phyloP scores from a whole-genome alignment of 257 asterid species.

The Primulina huaijiensis region DNA sequence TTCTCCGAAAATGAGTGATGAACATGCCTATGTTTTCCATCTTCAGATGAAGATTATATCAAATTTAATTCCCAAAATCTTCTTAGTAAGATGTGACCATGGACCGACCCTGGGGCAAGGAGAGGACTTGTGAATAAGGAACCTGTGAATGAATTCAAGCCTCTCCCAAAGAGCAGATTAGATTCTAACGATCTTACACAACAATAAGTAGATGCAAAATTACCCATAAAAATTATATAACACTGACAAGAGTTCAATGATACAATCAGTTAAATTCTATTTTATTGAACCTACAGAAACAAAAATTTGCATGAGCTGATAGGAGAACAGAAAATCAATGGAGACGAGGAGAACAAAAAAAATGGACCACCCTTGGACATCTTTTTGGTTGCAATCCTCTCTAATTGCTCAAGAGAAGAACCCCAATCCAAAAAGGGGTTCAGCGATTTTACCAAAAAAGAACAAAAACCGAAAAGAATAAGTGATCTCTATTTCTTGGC shows the following conservation, averaged over 20 bases:
- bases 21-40: neutral
- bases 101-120: neutral
- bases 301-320: neutral
- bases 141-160: neutral
- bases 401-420: constrained; percentile 19
- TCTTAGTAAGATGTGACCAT: too few relatives aligned
- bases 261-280: neutral
- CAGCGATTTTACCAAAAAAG: constrained; percentile 12
- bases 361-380: neutral
- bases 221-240: neutral
- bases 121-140: neutral
- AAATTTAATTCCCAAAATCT: neutral
- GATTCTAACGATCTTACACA: neutral
- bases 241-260: neutral
- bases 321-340: neutral
- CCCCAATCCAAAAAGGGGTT: constrained; percentile 30
- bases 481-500: neutral
- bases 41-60: neutral
- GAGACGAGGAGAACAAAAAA: constrained; percentile 1
- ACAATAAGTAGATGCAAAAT: neutral
- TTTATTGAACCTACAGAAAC: neutral
- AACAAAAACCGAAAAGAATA: constrained; percentile 2
- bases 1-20: neutral
- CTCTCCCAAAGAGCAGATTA: neutral
- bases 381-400: constrained; percentile 24